Percentiles rank a stretch among this genome's conserved stretches.
phyloP scores from a whole-genome alignment of 371 early-diverging fungal genomes.

The Umbelopsis sp. region DNA sequence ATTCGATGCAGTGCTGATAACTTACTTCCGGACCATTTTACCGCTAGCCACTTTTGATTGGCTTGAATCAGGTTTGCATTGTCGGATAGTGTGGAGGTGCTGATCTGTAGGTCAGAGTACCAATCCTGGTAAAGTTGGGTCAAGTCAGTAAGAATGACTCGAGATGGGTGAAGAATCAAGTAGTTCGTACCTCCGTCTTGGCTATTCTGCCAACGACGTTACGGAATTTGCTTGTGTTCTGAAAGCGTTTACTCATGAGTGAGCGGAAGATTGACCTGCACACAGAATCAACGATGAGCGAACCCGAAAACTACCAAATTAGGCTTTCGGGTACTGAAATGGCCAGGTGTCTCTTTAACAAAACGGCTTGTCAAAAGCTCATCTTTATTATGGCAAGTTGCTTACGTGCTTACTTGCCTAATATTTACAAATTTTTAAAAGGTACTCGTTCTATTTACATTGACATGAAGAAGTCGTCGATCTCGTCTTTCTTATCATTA shows the following conservation, averaged over 20 bases:
- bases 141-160: neutral
- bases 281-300: too few species aligned
- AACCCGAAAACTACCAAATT: too few species aligned
- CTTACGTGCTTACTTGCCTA: too few species aligned
- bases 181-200: conserved; percentile 53
- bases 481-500: too few species aligned
- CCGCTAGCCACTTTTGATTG: conserved; percentile 49
- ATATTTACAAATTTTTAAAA: too few species aligned
- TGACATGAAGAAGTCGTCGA: too few species aligned
- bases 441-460: too few species aligned
- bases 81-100: conserved; percentile 48
- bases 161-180: neutral
- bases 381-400: too few species aligned
- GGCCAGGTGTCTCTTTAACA: too few species aligned
- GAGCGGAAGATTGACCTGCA: neutral
- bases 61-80: conserved; percentile 55
- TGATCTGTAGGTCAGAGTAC: conserved; percentile 57
- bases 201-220: conserved; percentile 62
- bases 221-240: conserved; percentile 63
- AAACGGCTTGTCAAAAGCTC: too few species aligned
- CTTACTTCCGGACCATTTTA: conserved; percentile 54
- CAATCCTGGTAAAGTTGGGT: conserved; percentile 38
- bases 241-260: conserved; percentile 51
- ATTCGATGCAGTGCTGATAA: neutral
- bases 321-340: too few species aligned